Percentiles rank a stretch among this genome's conserved stretches.
Evolutionary conservation across 2,329 filamentous ascomycete genomes (phyloP).

Genomic region (Sporothrix brunneoviolacea): DNA sequence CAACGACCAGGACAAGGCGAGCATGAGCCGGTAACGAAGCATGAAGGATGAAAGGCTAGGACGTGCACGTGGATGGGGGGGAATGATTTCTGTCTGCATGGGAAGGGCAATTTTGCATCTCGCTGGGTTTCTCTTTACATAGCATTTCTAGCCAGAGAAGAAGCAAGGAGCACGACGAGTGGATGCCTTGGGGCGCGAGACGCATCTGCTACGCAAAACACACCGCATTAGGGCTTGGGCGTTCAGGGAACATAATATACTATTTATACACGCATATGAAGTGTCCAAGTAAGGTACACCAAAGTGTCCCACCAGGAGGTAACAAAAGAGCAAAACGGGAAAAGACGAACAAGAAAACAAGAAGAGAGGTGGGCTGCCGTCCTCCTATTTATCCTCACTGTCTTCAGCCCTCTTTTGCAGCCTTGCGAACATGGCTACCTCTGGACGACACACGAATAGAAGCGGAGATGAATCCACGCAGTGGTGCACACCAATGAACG

Average conservation of each 20-base stretch:
- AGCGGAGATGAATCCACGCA: background rate
- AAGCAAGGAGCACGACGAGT: background rate
- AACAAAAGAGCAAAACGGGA: background rate
- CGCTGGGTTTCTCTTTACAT: background rate
- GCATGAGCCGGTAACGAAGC: too few species aligned
- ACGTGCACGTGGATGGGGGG: too few species aligned
- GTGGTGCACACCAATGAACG: background rate
- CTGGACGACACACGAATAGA: background rate
- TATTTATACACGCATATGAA: too few species aligned
- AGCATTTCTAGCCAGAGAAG: background rate
- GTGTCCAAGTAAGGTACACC: background rate
- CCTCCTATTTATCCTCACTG: too few species aligned
- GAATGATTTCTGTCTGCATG: background rate
- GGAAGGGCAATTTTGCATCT: slow-evolving; percentile 3
- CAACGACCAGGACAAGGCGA: background rate
- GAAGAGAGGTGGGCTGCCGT: too few species aligned
- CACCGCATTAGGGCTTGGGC: too few species aligned
- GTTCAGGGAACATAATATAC: too few species aligned
- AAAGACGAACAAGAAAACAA: background rate
- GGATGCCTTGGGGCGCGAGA: too few species aligned
- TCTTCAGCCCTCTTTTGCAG: too few species aligned
- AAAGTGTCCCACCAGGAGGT: background rate
- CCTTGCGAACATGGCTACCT: slow-evolving; percentile 5
- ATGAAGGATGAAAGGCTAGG: too few species aligned
- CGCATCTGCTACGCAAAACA: too few species aligned